phyloP scores from a whole-genome alignment of 2,329 filamentous ascomycete species.

The Seiridium unicorne region DNA sequence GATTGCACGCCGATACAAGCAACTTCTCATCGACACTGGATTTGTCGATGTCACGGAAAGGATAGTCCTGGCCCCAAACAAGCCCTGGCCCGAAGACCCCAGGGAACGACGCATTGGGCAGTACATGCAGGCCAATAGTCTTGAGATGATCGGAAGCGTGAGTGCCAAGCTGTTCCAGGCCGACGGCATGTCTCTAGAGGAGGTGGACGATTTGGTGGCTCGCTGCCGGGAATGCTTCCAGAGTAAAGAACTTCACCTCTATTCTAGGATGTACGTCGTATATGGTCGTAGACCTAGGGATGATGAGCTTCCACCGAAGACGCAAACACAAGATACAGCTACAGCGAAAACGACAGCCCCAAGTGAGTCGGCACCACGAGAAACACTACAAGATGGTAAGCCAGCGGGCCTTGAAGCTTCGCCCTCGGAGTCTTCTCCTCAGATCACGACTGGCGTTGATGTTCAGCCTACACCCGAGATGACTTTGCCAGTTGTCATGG shows the following conservation, averaged over 20 bases:
- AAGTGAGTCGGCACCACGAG: neutral
- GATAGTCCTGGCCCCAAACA: conserved; percentile 4
- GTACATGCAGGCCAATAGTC: conserved; percentile 2
- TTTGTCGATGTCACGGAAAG: conserved; percentile 6
- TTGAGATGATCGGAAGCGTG: conserved; percentile 1
- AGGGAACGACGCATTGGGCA: conserved; percentile 5
- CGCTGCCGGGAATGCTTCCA: neutral
- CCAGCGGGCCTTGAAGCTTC: no score
- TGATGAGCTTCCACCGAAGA: neutral
- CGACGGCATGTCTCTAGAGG: conserved; percentile 2
- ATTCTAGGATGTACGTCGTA: conserved; percentile 4
- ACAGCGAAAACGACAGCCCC: neutral
- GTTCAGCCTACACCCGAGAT: no score
- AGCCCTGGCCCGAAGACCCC: conserved; percentile 3
- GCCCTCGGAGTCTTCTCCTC: no score
- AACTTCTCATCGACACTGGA: conserved; percentile 4
- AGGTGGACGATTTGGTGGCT: neutral
- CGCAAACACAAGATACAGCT: neutral
- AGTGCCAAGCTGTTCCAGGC: conserved; percentile 2
- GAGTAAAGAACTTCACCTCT: neutral
- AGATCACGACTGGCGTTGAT: no score
- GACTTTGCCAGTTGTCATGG: no score
- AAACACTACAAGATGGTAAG: neutral
- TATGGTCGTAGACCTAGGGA: conserved; percentile 1
- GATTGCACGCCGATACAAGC: conserved; percentile 1